Base-by-base conservation (phyloP, 495 filamentous ascomycete species). In the Barbatosphaeria neglecta region DNA sequence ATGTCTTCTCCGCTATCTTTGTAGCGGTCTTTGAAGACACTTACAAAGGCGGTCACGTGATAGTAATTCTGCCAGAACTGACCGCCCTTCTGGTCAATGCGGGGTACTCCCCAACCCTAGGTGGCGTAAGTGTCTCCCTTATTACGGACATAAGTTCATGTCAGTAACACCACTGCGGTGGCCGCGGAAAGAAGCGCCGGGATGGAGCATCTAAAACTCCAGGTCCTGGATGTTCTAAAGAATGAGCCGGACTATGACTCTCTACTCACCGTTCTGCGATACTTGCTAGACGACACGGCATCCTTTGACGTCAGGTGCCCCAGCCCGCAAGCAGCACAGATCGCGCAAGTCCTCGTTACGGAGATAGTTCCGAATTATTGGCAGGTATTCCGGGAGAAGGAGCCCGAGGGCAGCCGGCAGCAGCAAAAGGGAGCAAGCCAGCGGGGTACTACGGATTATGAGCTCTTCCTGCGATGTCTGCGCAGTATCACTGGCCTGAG, bases 341-440 rank as follows among this genome's bases (percentile, higher is more conserved):
- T 94, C 6, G 65, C 88, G 41, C 80, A 83, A 56, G 60, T 72
- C 9, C 64, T 95, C 52, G 77, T 87, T 47, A 77, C 67, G 28
- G 75, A 76, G 28, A 85, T 82, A 33, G 68, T 90, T 6, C 82
- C 85, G 5, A 81, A 86, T 52, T 87, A 85, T 61, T 95, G 89
- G 89, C 48, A 65, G n/a, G 50, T 74, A 23, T 51, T 87, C 22
- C 61, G 70, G 45, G 64, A 72, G 49, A 68, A 69, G 45, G 54
- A 40, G 48, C 48, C 18, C 59, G 51, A 13, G 44, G 17, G n/a
- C 51, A 40, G 45, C 51, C 49, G 19, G 48, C 24, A 9, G 24
- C 24, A 9, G 9, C 24, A n/a, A n/a, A 44, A 10, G 42, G 55
- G 24, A 27, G 37, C 19, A 47, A 49, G 23, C 47, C 39, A 25